Base-by-base conservation (phyloP, 768 basidiomycete species). In the Mycena rebaudengoi region DNA sequence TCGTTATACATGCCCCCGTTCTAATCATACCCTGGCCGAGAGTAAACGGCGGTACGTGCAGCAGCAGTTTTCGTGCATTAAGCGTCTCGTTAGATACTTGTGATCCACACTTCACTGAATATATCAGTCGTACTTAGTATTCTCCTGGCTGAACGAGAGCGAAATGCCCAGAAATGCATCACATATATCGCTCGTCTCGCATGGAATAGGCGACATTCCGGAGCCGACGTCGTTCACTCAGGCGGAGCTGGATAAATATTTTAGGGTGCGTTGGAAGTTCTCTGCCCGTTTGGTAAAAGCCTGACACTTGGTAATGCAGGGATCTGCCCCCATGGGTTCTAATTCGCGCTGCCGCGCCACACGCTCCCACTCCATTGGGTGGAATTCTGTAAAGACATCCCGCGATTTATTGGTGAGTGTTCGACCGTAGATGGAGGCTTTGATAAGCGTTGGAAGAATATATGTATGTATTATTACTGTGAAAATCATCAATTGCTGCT, bases 211-310 rank as follows among this genome's bases (percentile, higher is more conserved):
- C 39, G 71, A 70, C 51, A 77, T 48, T 58, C 65, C 73, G n/a
- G 82, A 77, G 60, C 83, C 85, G 3, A 83, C 81, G 1, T 67
- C 79, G 1, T 86, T 87, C 65, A 81, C 80, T 4, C 66, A 80
- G 32, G 79, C 79, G 63, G 85, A 86, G 48, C 69, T 84, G 14
- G 70, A 79, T 41, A 79, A 80, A 52, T 83, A 83, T 60, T 79
- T 79, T 40, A 64, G 65, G 43, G 77, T 77, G 45, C 53, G 73
- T 64, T 2, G 13, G n/a, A 10, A 18, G n/a, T 10, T 21, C 29
- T 7, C 64, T 71, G 20, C 33, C n/a, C 16, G 7, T 14, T 30
- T 4, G 43, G 5, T 49, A n/a, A 18, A 52, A 16, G n/a, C 18
- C 21, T 3, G n/a, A n/a, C n/a, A n/a, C 7, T 16, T 21, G 23